These are phyloP conservation scores for Neocatenulostroma microsporum DNA, from an alignment of 2,329 filamentous ascomycete genomes.

Conservation along the genomic window DNA sequence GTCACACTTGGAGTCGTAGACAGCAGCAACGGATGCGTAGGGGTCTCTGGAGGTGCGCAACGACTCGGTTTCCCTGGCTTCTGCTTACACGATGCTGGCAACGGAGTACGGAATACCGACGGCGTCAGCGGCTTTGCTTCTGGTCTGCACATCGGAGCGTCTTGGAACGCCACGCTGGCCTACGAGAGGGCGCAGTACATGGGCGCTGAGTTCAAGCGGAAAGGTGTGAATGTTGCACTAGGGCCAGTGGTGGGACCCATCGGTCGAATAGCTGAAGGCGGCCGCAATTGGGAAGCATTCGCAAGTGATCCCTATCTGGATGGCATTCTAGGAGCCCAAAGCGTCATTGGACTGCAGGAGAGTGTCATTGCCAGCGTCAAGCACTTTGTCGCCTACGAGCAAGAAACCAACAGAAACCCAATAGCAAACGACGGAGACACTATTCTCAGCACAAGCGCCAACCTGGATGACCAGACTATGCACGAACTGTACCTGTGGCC, in stretches of 20 bases:
- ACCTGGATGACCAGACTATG: slow-evolving; percentile 55
- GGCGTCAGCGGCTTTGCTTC: slow-evolving; percentile 38
- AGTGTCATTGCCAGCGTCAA: slow-evolving; percentile 52
- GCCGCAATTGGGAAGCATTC: slow-evolving; percentile 68
- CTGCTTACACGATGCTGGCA: slow-evolving; percentile 36
- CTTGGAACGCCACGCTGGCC: slow-evolving; percentile 49
- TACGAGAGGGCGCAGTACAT: slow-evolving; percentile 47
- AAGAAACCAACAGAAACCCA: slow-evolving; percentile 44
- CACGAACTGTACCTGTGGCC: slow-evolving; percentile 62
- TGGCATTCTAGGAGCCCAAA: slow-evolving; percentile 43
- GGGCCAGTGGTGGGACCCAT: slow-evolving; percentile 62
- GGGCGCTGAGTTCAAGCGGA: slow-evolving; percentile 48
- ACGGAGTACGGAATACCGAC: slow-evolving; percentile 37
- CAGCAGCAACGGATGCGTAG: slow-evolving; percentile 29
- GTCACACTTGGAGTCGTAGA: slow-evolving; percentile 28
- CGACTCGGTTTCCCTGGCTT: slow-evolving; percentile 34
- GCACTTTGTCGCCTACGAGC: slow-evolving; percentile 52
- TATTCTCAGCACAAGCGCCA: slow-evolving; percentile 35
- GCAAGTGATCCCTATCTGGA: slow-evolving; percentile 61
- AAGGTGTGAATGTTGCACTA: slow-evolving; percentile 56
- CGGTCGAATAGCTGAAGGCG: slow-evolving; percentile 60
- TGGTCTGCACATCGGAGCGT: slow-evolving; percentile 36
- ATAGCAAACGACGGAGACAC: slow-evolving; percentile 17
- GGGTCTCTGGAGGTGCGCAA: slow-evolving; percentile 29
- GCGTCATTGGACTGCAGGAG: slow-evolving; percentile 50